Evolutionary conservation across 352 stramenopile genomes (phyloP), one percentile per base, ranked within the genome.

Genomic region (Globisporangium solare): DNA sequence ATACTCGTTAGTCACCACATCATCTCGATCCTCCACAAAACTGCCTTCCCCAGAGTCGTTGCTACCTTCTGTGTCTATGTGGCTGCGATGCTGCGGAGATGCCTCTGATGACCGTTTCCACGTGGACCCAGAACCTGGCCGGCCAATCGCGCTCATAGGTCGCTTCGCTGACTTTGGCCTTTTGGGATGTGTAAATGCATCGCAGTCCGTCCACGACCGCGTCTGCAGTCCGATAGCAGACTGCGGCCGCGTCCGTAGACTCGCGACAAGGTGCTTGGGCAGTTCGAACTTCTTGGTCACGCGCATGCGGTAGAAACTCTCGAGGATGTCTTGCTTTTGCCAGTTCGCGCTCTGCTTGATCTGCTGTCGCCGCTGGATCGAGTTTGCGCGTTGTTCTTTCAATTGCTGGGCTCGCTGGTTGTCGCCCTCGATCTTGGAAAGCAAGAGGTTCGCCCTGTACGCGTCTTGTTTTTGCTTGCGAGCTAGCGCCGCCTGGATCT

Each of bases 231-330:
- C 51, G 6, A 68, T 75, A 0, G 74, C 75, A 1, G 80, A 85
- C 24, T 66, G 72, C 10, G 78, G 72, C 8, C 74, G 62, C n/a
- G 7, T 20, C 11, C 32, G 22, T 12, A 74, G 60, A 54, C 62
- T 82, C 12, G 57, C 24, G 15, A 54, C 60, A 40, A 92, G 43
- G 47, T 89, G 65, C 43, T 82, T 74, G 10, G 78, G 76, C 2
- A 91, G 47, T 42, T 86, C 66, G 21, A 81, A 81, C 46, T 87
- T 90, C 43, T 92, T 92, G 6, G 76, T 89, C 37, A 91, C 70
- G 56, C 88, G 86, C 82, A 94, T 90, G 51, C 85, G 83, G 63
- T 92, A 74, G 49, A 94, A 91, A 47, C 68, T 87, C 13, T 90
- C 76, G 4, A 92, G 52, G n/a, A 92, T 75, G 24, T 91, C 73